A percentile compares a stretch with the other conserved stretches of the same genome.
These are phyloP conservation scores for Gaeumannomyces tritici DNA, from an alignment of 2,329 filamentous ascomycete genomes.

Conservation along the genomic window DNA sequence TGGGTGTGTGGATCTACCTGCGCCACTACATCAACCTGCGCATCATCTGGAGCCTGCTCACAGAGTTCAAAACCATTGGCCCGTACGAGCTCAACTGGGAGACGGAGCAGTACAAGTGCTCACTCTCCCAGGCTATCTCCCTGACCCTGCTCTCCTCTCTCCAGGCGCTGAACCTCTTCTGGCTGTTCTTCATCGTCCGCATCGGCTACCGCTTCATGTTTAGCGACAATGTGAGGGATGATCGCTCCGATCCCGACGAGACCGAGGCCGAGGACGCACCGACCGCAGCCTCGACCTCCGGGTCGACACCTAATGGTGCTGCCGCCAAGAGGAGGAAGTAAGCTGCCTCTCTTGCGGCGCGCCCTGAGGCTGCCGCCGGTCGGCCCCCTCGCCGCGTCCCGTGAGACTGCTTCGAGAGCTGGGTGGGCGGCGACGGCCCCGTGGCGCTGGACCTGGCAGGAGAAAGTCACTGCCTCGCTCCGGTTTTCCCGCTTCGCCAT, in stretches of 20 bases:
- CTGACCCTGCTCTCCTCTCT: slow-evolving; percentile 53
- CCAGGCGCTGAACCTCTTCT: slow-evolving; percentile 72
- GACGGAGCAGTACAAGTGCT: slow-evolving; percentile 68
- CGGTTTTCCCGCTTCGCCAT: background rate
- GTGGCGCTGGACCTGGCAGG: background rate
- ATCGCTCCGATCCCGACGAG: slow-evolving; percentile 61
- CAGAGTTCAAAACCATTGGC: slow-evolving; percentile 64
- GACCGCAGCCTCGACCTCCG: background rate
- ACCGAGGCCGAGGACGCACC: slow-evolving; percentile 35
- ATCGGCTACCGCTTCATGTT: slow-evolving; percentile 64
- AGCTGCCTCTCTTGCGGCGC: background rate
- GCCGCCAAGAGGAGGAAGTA: slow-evolving; percentile 11
- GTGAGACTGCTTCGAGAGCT: background rate
- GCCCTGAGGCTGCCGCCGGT: background rate
- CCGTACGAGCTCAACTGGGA: slow-evolving; percentile 71
- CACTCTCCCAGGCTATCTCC: slow-evolving; percentile 59
- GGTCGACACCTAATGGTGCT: slow-evolving; percentile 5
- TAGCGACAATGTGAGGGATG: slow-evolving; percentile 54
- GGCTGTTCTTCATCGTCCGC: slow-evolving; percentile 68
- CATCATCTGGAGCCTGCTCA: slow-evolving; percentile 68
- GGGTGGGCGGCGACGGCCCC: background rate
- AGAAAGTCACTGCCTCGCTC: background rate
- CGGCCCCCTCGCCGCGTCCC: background rate
- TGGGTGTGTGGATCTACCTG: slow-evolving; percentile 77
- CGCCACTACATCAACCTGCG: slow-evolving; percentile 76